Conservation (phyloP, 257 asterid species). For the Gentiana straminea region DNA sequence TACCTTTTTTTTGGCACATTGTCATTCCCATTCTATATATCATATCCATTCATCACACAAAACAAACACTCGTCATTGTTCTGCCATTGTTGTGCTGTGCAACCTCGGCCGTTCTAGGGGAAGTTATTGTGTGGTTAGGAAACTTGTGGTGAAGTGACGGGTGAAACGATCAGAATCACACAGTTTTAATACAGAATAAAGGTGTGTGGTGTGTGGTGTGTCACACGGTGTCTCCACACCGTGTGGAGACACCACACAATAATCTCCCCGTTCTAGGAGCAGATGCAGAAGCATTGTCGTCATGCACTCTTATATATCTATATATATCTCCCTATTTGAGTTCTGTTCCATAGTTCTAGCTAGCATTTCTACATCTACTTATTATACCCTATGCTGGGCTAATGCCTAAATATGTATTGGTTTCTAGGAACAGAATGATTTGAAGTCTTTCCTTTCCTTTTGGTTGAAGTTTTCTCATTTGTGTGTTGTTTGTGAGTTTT, state of each 20-base stretch:
- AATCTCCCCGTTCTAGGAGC: constrained; percentile 15
- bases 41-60: neutral
- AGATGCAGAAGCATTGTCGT: constrained; percentile 88
- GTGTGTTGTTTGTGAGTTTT: constrained; percentile 20
- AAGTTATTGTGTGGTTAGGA: too few relatives aligned
- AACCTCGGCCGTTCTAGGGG: constrained; percentile 59
- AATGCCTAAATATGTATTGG: constrained; percentile 15
- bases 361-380: constrained; percentile 15
- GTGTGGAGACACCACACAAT: too few relatives aligned
- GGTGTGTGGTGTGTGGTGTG: too few relatives aligned
- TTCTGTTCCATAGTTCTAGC: constrained; percentile 17
- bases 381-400: constrained; percentile 16
- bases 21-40: constrained; percentile 10
- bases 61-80: neutral
- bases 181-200: too few relatives aligned
- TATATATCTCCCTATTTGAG: neutral
- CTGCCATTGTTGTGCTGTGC: constrained; percentile 35
- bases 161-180: too few relatives aligned
- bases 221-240: too few relatives aligned
- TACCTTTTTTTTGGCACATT: constrained; percentile 63
- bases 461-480: neutral
- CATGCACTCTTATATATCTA: constrained; percentile 1
- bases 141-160: too few relatives aligned
- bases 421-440: constrained; percentile 34
- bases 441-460: constrained; percentile 14